These are phyloP conservation scores for Colletotrichum sp. DNA, from an alignment of 2,329 filamentous ascomycete genomes.

Conservation along the genomic window DNA sequence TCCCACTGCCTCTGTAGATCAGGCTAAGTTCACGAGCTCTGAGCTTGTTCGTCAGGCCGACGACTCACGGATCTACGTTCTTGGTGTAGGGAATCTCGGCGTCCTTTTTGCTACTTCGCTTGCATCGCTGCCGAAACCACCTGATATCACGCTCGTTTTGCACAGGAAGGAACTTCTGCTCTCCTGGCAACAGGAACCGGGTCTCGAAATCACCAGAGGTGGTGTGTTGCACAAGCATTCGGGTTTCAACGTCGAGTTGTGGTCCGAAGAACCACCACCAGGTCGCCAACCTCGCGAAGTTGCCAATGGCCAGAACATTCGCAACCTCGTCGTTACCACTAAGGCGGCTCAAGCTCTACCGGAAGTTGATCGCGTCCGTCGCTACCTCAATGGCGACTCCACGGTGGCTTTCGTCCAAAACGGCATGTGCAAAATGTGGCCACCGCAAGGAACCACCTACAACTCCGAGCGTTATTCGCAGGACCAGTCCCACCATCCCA, in stretches of 20 bases:
- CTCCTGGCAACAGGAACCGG: constrained; percentile 48
- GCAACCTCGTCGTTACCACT: constrained; percentile 77
- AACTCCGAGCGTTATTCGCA: constrained; percentile 40
- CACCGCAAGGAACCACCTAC: constrained; percentile 52
- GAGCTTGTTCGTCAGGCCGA: neutral
- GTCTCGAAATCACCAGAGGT: constrained; percentile 47
- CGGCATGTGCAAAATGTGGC: constrained; percentile 75
- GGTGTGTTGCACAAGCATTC: constrained; percentile 33
- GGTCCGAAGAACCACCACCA: constrained; percentile 49
- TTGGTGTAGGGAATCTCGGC: constrained; percentile 83
- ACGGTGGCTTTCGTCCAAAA: constrained; percentile 88
- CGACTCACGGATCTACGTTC: constrained; percentile 66
- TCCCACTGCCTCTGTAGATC: neutral
- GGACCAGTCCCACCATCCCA: constrained; percentile 49
- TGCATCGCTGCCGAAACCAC: constrained; percentile 59
- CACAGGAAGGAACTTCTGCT: constrained; percentile 59
- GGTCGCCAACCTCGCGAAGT: constrained; percentile 43
- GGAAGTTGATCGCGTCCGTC: constrained; percentile 61
- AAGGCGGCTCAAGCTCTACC: constrained; percentile 74
- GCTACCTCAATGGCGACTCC: constrained; percentile 66
- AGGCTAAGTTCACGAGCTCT: neutral
- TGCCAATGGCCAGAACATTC: constrained; percentile 50
- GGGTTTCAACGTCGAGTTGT: constrained; percentile 57
- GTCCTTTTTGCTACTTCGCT: constrained; percentile 78
- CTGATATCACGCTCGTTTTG: constrained; percentile 82